Conservation (phyloP, 306 rosid genomes). For the Erythrophleum fordii region DNA sequence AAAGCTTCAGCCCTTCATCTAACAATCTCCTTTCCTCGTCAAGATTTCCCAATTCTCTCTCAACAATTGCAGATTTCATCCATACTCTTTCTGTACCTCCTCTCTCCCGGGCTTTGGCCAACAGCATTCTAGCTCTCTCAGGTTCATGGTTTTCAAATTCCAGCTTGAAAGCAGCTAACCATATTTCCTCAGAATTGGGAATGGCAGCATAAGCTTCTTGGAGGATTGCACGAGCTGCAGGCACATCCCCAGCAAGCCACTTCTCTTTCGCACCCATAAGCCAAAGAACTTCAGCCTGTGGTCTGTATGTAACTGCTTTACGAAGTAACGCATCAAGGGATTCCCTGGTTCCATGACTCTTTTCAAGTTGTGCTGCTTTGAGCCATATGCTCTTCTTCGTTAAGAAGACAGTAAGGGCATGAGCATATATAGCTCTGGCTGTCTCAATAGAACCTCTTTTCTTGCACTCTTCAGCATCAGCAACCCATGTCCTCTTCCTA, state of each 20-base stretch:
- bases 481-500: constrained; percentile 96
- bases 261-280: constrained; percentile 99
- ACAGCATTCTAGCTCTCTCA: constrained; percentile 93
- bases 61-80: constrained; percentile 96
- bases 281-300: constrained; percentile 97
- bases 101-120: constrained; percentile 89
- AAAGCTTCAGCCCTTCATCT: constrained; percentile 76
- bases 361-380: constrained; percentile 94
- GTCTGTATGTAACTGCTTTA: constrained; percentile 84
- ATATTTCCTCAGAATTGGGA: constrained; percentile 93
- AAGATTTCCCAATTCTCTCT: constrained; percentile 80
- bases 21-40: constrained; percentile 80
- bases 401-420: constrained; percentile 81
- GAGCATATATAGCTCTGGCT: constrained; percentile 87
- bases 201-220: constrained; percentile 94
- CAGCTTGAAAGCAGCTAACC: constrained; percentile 95
- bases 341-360: constrained; percentile 90
- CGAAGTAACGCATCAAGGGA: constrained; percentile 89
- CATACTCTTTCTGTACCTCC: constrained; percentile 94
- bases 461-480: constrained; percentile 96
- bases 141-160: constrained; percentile 94
- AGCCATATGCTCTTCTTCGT: constrained; percentile 97
- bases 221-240: constrained; percentile 86
- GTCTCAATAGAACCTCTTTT: constrained; percentile 91
- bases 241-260: constrained; percentile 98